Evolutionary conservation across 2,329 filamentous ascomycete species (phyloP).

Genomic region (Leptographium wingfieldii): DNA sequence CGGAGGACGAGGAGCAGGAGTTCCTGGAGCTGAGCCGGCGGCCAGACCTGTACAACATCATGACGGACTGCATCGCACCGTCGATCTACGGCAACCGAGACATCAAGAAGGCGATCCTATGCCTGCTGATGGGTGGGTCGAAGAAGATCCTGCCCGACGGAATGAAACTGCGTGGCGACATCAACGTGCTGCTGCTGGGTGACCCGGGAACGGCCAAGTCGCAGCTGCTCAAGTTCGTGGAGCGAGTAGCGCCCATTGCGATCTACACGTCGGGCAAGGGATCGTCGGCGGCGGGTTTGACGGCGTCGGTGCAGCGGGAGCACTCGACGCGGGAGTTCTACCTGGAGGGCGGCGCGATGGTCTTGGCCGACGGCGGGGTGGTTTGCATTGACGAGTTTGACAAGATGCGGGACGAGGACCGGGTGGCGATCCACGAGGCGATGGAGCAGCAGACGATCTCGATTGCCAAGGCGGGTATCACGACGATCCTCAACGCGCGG

Average conservation of each 20-base stretch:
- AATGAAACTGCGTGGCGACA: slow-evolving; percentile 95
- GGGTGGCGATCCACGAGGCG: slow-evolving; percentile 96
- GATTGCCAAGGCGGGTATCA: slow-evolving; percentile 96
- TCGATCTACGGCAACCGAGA: slow-evolving; percentile 94
- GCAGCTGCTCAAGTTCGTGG: slow-evolving; percentile 91
- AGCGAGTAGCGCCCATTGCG: slow-evolving; percentile 89
- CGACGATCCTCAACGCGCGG: slow-evolving; percentile 89
- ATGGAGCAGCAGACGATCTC: slow-evolving; percentile 99
- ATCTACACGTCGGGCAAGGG: slow-evolving; percentile 99
- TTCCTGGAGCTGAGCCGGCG: slow-evolving; percentile 82
- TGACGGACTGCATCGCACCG: slow-evolving; percentile 86
- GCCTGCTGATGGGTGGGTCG: slow-evolving; percentile 82
- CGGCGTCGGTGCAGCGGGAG: slow-evolving; percentile 90
- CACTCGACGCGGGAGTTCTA: slow-evolving; percentile 91
- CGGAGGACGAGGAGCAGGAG: slow-evolving; percentile 94
- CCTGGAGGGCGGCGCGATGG: slow-evolving; percentile 96
- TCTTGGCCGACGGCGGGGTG: slow-evolving; percentile 89
- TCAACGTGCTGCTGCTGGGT: slow-evolving; percentile 92
- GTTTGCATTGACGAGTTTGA: slow-evolving; percentile 99
- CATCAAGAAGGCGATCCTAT: slow-evolving; percentile 96
- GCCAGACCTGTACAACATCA: slow-evolving; percentile 82
- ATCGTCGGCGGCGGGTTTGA: slow-evolving; percentile 92
- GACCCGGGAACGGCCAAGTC: slow-evolving; percentile 98
- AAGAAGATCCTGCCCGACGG: slow-evolving; percentile 97
- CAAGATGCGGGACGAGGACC: slow-evolving; percentile 98